These are phyloP conservation scores for Tuctoria greenei DNA, from an alignment of 176 grass and related monocot species.

Conservation along the genomic window DNA sequence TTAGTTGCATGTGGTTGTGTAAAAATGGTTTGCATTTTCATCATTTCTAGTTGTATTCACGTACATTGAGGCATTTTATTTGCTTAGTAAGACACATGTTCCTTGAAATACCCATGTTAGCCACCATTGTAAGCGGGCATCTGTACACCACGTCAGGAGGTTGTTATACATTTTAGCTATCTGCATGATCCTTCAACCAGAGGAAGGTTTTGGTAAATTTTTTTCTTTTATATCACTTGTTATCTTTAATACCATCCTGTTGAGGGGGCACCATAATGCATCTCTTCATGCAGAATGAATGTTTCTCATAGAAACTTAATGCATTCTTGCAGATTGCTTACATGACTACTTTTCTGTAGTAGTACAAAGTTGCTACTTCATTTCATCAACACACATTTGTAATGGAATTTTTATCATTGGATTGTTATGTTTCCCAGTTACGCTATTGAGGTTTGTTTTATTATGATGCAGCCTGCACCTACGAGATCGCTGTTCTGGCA, in stretches of 20 bases:
- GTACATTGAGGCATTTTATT: neutral
- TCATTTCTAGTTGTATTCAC: neutral
- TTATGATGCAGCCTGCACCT: constrained; percentile 37
- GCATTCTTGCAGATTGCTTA: neutral
- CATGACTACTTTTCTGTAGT: neutral
- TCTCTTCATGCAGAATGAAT: neutral
- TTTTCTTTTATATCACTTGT: neutral
- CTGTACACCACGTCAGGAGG: neutral
- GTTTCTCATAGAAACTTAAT: neutral
- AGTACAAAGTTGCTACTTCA: neutral
- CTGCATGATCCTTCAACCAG: neutral
- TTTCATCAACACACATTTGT: neutral
- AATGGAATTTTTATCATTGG: neutral
- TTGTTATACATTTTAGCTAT: neutral
- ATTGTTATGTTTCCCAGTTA: neutral
- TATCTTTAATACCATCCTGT: neutral
- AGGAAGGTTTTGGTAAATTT: neutral
- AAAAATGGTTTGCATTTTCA: neutral
- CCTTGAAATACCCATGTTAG: neutral
- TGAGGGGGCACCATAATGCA: neutral
- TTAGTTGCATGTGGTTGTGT: neutral
- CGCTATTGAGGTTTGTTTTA: constrained; percentile 1
- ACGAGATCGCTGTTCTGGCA: constrained; percentile 25
- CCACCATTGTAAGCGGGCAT: neutral
- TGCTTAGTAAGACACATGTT: neutral